A percentile compares a stretch with the other conserved stretches of the same genome.
These are phyloP conservation scores for Fusarium pseudoanthophilum DNA, from an alignment of 2,329 filamentous ascomycete species.

Conservation along the genomic window DNA sequence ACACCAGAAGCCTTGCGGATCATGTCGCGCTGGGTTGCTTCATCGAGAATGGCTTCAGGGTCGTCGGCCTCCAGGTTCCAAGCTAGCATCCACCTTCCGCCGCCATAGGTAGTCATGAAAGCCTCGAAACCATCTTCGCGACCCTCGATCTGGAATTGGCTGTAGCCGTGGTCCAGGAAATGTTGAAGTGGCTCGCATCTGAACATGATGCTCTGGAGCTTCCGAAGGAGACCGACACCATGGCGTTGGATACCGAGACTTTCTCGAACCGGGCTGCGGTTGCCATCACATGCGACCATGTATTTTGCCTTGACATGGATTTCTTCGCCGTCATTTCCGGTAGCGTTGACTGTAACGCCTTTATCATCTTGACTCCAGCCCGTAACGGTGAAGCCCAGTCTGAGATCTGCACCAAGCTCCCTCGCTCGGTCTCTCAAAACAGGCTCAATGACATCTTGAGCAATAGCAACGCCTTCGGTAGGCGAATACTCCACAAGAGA, in stretches of 20 bases:
- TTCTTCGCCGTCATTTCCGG: background rate
- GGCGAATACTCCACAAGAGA: constrained; percentile 1
- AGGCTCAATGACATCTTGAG: constrained; percentile 55
- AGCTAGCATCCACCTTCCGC: constrained; percentile 40
- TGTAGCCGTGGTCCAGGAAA: constrained; percentile 47
- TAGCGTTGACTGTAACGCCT: constrained; percentile 5
- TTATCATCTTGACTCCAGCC: constrained; percentile 37
- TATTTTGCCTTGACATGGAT: constrained; percentile 48
- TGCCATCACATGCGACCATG: constrained; percentile 54
- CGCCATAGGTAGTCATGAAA: constrained; percentile 41
- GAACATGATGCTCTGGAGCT: constrained; percentile 52
- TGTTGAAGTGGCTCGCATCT: constrained; percentile 42
- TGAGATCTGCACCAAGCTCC: constrained; percentile 49
- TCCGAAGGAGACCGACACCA: constrained; percentile 47
- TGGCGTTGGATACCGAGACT: constrained; percentile 43
- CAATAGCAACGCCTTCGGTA: constrained; percentile 44
- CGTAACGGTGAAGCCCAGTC: constrained; percentile 49
- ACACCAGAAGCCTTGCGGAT: constrained; percentile 26
- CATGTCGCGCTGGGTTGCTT: constrained; percentile 6
- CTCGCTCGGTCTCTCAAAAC: constrained; percentile 49
- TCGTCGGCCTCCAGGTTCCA: constrained; percentile 14
- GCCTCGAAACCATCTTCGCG: constrained; percentile 41
- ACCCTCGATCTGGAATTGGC: constrained; percentile 47
- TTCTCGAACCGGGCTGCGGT: constrained; percentile 43
- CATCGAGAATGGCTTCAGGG: background rate